phyloP scores from a whole-genome alignment of 2,329 filamentous ascomycete genomes.

The Colletotrichum lini region DNA sequence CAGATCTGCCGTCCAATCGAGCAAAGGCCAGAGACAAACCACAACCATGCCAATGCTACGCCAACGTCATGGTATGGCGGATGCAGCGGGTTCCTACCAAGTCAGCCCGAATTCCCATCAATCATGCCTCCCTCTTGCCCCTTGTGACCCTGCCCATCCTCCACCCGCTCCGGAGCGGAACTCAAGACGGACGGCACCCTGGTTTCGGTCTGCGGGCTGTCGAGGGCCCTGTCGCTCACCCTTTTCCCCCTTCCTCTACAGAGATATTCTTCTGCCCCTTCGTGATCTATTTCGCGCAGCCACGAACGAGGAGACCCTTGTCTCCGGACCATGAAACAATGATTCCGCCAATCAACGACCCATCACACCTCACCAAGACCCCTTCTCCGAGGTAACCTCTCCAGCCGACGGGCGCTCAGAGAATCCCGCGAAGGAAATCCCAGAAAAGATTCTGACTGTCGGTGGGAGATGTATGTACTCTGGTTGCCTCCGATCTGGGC shows the following conservation, averaged over 20 bases:
- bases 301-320: slow-evolving; percentile 18
- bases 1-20: background rate
- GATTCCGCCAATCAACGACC: slow-evolving; percentile 39
- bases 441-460: background rate
- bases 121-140: slow-evolving; percentile 27
- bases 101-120: slow-evolving; percentile 34
- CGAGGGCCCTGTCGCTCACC: slow-evolving; percentile 23
- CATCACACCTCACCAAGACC: slow-evolving; percentile 13
- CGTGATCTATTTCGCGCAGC: slow-evolving; percentile 32
- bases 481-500: background rate
- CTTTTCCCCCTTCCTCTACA: background rate
- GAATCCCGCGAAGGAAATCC: slow-evolving; percentile 24
- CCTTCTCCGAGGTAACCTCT: slow-evolving; percentile 28
- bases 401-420: slow-evolving; percentile 14
- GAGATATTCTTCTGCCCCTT: slow-evolving; percentile 1
- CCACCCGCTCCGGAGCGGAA: slow-evolving; percentile 30
- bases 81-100: slow-evolving; percentile 31
- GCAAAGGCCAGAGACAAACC: background rate
- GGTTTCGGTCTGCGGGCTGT: background rate
- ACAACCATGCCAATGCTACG: background rate
- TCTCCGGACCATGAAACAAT: slow-evolving; percentile 30
- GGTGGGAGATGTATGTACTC: no score
- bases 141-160: slow-evolving; percentile 2
- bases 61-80: slow-evolving; percentile 1
- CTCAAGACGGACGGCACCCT: slow-evolving; percentile 13